Percentiles rank a stretch among this genome's conserved stretches.
Conservation (phyloP, 768 basidiomycete species). For the Omphalotus guepiniiformis region DNA sequence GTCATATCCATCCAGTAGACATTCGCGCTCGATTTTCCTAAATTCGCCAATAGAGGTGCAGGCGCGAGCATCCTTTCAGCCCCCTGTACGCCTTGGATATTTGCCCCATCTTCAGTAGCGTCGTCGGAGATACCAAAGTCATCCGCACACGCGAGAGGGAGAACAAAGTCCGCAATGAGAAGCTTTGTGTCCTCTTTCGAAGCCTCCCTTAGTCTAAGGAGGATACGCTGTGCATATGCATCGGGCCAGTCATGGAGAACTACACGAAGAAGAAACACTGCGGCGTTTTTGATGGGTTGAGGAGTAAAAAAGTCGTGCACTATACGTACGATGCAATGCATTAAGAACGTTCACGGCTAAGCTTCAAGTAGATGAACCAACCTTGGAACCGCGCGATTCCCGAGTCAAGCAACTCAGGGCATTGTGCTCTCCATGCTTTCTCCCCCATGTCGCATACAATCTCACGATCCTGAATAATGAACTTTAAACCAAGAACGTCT, state of each 20-base stretch:
- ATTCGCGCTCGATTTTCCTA: slow-evolving; percentile 63
- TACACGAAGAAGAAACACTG: slow-evolving; percentile 67
- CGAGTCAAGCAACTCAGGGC: slow-evolving; percentile 52
- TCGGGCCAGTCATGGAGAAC: slow-evolving; percentile 82
- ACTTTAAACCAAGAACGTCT: slow-evolving; percentile 24
- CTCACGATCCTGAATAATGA: slow-evolving; percentile 50
- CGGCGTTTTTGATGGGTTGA: slow-evolving; percentile 49
- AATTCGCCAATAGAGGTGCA: slow-evolving; percentile 64
- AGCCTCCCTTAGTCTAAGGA: slow-evolving; percentile 40
- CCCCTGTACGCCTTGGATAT: slow-evolving; percentile 42
- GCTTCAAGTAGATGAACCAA: slow-evolving; percentile 14
- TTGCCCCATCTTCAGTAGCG: slow-evolving; percentile 11
- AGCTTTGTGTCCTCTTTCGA: slow-evolving; percentile 53
- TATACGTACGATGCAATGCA: slow-evolving; percentile 14
- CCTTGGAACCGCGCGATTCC: slow-evolving; percentile 54
- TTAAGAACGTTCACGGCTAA: not conserved
- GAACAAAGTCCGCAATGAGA: slow-evolving; percentile 67
- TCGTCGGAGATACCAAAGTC: slow-evolving; percentile 23
- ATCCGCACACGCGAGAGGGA: slow-evolving; percentile 68
- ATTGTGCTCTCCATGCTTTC: slow-evolving; percentile 56
- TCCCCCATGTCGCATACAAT: slow-evolving; percentile 44
- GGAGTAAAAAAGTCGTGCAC: slow-evolving; percentile 76
- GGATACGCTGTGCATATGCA: slow-evolving; percentile 41
- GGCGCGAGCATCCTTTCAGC: slow-evolving; percentile 51
- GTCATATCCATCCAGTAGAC: slow-evolving; percentile 52